phyloP scores from a whole-genome alignment of 2,329 filamentous ascomycete species.

The Cladorrhinum sp. region DNA sequence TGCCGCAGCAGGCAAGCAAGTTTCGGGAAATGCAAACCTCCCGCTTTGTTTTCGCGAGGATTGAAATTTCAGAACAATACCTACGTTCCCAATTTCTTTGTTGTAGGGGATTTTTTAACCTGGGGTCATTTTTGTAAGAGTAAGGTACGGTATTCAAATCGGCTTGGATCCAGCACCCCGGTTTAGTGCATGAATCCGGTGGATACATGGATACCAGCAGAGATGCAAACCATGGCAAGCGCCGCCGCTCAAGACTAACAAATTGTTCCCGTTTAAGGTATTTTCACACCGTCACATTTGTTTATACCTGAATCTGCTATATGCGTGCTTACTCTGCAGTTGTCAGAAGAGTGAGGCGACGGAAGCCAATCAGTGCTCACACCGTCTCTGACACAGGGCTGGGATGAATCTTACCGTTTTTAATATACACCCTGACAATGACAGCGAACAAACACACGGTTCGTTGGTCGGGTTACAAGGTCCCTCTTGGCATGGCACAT shows the following conservation, averaged over 20 bases:
- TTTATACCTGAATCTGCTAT: no score
- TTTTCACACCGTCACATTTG: neutral
- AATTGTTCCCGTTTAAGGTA: neutral
- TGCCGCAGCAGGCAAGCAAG: neutral
- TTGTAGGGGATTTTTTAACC: neutral
- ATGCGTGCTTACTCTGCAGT: neutral
- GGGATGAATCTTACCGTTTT: neutral
- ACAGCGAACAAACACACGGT: neutral
- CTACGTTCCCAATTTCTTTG: neutral
- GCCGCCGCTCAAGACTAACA: no score
- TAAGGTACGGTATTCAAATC: no score
- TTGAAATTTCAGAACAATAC: neutral
- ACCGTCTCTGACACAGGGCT: no score
- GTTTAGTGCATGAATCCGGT: neutral
- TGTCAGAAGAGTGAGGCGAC: neutral
- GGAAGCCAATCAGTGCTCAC: neutral
- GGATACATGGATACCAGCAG: neutral
- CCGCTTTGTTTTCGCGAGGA: neutral
- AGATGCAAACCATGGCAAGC: neutral
- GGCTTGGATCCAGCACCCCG: neutral
- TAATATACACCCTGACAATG: neutral
- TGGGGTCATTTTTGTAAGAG: neutral
- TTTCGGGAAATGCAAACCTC: neutral
- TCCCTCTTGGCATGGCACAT: no score
- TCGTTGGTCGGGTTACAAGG: no score